A percentile compares a stretch with the other conserved stretches of the same genome.
Evolutionary conservation across 2,329 filamentous ascomycete species (phyloP).

Genomic region (Apiospora aurea): DNA sequence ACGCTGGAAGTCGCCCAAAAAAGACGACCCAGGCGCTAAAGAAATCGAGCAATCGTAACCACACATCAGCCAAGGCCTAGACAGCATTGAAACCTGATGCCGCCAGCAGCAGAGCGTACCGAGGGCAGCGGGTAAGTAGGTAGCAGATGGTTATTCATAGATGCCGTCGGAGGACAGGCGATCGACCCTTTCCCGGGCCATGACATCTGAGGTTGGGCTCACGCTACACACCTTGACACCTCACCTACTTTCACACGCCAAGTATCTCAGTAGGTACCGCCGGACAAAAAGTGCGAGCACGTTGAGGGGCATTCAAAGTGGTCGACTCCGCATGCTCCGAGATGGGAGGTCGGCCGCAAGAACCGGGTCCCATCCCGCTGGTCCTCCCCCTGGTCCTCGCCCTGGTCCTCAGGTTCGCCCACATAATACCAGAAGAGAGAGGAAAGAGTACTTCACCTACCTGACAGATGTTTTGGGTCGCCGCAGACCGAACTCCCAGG

Average conservation of each 20-base stretch:
- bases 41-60: constrained; percentile 15
- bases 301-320: not conserved
- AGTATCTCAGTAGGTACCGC: not conserved
- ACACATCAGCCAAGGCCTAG: constrained; percentile 17
- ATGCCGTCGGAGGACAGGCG: not conserved
- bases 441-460: not conserved
- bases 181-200: not conserved
- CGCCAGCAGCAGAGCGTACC: not conserved
- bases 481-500: not conserved
- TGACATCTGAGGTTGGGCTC: constrained; percentile 7
- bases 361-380: not conserved
- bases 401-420: not conserved
- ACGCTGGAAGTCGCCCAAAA: not conserved
- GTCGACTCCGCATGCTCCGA: constrained; percentile 10
- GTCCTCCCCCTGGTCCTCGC: no score
- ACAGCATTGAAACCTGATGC: constrained; percentile 11
- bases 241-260: not conserved
- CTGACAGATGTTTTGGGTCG: constrained; percentile 5
- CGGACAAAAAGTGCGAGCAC: not conserved
- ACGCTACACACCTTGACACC: not conserved
- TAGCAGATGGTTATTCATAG: no score
- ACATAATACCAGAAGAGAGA: not conserved
- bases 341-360: constrained; percentile 5
- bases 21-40: constrained; percentile 13
- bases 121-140: not conserved